Percentiles rank a stretch among this genome's conserved stretches.
These are phyloP conservation scores for Suillus cothurnatus DNA, from an alignment of 768 basidiomycete genomes.

Conservation along the genomic window DNA sequence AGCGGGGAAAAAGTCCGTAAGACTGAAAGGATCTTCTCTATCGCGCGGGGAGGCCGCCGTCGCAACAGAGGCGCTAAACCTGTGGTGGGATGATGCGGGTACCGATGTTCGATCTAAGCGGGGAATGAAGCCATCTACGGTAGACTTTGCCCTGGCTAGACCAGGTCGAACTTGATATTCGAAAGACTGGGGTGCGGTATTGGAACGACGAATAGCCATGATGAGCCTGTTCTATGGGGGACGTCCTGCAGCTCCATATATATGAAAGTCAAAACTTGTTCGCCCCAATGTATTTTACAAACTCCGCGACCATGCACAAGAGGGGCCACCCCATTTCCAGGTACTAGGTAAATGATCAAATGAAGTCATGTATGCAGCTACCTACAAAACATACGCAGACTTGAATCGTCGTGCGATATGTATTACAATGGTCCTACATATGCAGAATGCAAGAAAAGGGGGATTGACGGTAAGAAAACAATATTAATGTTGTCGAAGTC, in stretches of 20 bases:
- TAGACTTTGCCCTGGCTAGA: conserved; percentile 11
- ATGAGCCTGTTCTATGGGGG: background rate
- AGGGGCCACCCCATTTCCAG: background rate
- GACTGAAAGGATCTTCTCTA: conserved; percentile 49
- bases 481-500: conserved; percentile 16
- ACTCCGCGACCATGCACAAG: conserved; percentile 12
- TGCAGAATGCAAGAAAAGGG: conserved; percentile 12
- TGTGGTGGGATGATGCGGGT: conserved; percentile 8
- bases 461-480: conserved; percentile 9
- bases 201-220: conserved; percentile 35
- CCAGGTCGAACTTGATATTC: conserved; percentile 8
- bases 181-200: conserved; percentile 28
- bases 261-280: background rate
- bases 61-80: background rate
- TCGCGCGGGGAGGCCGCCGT: conserved; percentile 22
- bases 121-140: conserved; percentile 7
- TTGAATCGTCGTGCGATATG: conserved; percentile 13
- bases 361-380: background rate
- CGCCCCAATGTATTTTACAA: conserved; percentile 11
- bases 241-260: conserved; percentile 1
- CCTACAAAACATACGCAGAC: conserved; percentile 11
- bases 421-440: conserved; percentile 23
- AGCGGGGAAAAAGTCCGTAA: conserved; percentile 50
- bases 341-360: background rate
- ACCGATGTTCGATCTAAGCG: background rate